These are phyloP conservation scores for Solanum medicagineum DNA, from an alignment of 257 asterid genomes.

Conservation along the genomic window DNA sequence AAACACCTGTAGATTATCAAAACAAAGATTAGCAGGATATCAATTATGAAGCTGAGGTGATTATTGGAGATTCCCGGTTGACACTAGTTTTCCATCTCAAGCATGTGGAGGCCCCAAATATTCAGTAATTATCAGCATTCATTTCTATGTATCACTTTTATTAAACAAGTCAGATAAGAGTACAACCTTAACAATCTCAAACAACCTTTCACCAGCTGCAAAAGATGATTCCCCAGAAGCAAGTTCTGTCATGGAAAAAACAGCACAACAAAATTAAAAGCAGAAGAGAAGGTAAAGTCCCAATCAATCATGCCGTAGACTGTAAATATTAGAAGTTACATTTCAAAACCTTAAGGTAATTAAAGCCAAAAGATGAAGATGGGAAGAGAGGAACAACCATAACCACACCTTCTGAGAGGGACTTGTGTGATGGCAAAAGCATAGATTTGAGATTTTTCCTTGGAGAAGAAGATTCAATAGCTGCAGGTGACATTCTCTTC, in stretches of 20 bases:
- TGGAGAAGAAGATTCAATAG: conserved; percentile 91
- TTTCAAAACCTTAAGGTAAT: neutral
- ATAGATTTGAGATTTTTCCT: conserved; percentile 65
- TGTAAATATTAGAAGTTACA: too few species aligned
- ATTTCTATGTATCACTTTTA: neutral
- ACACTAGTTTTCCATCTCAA: neutral
- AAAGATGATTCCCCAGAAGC: conserved; percentile 54
- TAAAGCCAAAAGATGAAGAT: neutral
- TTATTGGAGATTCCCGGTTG: neutral
- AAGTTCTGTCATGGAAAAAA: conserved; percentile 29
- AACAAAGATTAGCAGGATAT: conserved; percentile 1
- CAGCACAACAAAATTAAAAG: conserved; percentile 4
- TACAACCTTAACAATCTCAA: conserved; percentile 82
- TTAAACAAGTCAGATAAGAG: neutral
- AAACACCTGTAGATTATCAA: conserved; percentile 42
- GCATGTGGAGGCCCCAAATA: neutral
- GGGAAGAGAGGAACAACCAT: neutral
- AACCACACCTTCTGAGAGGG: conserved; percentile 38
- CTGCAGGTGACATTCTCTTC: conserved; percentile 23
- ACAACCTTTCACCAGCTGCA: conserved; percentile 74
- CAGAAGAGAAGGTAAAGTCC: neutral
- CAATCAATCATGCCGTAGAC: neutral
- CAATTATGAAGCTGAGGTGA: neutral
- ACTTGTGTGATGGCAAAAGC: conserved; percentile 42
- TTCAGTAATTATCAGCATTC: neutral